These are phyloP conservation scores for Trichophyton benhamiae DNA, from an alignment of 2,329 filamentous ascomycete genomes.

Conservation along the genomic window DNA sequence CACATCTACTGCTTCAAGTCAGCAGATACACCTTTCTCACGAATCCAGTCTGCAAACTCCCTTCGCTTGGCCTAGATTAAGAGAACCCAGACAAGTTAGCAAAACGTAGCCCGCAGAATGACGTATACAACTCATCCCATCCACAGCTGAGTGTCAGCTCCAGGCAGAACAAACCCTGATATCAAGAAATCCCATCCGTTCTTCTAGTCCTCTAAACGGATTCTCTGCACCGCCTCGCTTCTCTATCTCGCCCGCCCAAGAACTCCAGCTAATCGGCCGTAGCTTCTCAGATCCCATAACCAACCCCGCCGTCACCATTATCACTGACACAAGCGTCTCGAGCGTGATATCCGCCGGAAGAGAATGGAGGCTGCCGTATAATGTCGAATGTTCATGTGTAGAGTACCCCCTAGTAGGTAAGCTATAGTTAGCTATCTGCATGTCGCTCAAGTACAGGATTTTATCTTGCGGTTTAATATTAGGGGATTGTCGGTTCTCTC, in stretches of 20 bases:
- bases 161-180: conserved; percentile 51
- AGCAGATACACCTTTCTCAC: conserved; percentile 24
- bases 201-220: conserved; percentile 67
- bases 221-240: conserved; percentile 58
- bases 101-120: neutral
- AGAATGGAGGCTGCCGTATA: conserved; percentile 48
- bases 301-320: conserved; percentile 71
- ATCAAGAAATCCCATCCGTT: conserved; percentile 73
- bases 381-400: conserved; percentile 75
- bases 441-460: neutral
- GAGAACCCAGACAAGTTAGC: neutral
- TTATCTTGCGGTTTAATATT: neutral
- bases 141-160: no score
- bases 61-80: conserved; percentile 45
- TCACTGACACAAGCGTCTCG: conserved; percentile 68
- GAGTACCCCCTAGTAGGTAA: conserved; percentile 76
- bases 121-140: no score
- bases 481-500: neutral
- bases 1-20: neutral
- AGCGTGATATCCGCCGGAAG: conserved; percentile 78
- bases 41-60: conserved; percentile 67
- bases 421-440: neutral
- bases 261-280: conserved; percentile 79
- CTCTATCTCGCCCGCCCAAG: conserved; percentile 59
- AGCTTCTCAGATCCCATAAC: conserved; percentile 65